phyloP scores from a whole-genome alignment of 805 yeast genomes.

The Wickerhamia fluorescens region DNA sequence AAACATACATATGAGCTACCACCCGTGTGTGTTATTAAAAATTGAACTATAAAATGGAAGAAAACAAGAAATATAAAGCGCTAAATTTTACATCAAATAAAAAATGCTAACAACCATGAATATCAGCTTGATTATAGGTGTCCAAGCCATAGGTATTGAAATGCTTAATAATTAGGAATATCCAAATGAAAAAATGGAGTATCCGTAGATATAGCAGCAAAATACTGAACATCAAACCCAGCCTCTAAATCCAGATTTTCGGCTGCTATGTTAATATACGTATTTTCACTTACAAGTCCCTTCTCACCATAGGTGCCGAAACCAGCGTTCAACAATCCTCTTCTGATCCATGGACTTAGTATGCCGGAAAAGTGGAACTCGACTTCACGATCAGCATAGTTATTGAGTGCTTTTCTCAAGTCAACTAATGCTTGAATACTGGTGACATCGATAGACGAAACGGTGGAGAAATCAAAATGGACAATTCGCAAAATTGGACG shows the following conservation, averaged over 20 bases:
- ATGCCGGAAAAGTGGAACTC: slow-evolving; percentile 89
- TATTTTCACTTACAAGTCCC: slow-evolving; percentile 29
- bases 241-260: slow-evolving; percentile 25
- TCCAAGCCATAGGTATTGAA: no score
- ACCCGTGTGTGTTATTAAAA: no score
- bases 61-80: background rate
- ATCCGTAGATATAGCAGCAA: slow-evolving; percentile 54
- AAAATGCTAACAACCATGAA: background rate
- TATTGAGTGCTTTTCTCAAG: slow-evolving; percentile 61
- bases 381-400: slow-evolving; percentile 73
- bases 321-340: slow-evolving; percentile 68
- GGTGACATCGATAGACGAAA: slow-evolving; percentile 71
- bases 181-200: slow-evolving; percentile 77
- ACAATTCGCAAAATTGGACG: slow-evolving; percentile 67
- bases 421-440: slow-evolving; percentile 75
- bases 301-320: slow-evolving; percentile 56
- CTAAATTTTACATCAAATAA: slow-evolving; percentile 1
- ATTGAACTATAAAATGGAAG: no score
- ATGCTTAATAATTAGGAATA: slow-evolving; percentile 52
- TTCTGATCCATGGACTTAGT: slow-evolving; percentile 78
- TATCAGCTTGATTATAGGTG: no score
- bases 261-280: slow-evolving; percentile 35
- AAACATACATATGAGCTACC: no score
- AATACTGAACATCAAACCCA: slow-evolving; percentile 26
- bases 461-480: slow-evolving; percentile 77